Evolutionary conservation across 352 stramenopile species (phyloP).

Genomic region (Phytopythium delawarense): DNA sequence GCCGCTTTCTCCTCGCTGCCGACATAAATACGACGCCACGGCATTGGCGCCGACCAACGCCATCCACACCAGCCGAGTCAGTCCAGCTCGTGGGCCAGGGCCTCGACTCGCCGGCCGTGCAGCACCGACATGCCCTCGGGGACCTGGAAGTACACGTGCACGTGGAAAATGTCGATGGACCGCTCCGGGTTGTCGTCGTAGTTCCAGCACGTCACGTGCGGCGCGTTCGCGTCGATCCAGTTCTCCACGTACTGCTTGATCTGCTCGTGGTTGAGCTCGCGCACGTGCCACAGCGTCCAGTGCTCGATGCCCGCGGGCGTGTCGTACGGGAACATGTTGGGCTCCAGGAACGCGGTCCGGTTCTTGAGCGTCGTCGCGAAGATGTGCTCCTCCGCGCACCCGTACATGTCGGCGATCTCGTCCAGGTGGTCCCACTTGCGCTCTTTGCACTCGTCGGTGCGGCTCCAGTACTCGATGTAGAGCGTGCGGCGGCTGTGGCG

Average conservation of each 20-base stretch:
- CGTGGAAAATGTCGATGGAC: slow-evolving; percentile 89
- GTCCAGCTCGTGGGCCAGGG: slow-evolving; percentile 68
- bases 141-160: slow-evolving; percentile 89
- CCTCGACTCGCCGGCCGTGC: slow-evolving; percentile 55
- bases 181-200: slow-evolving; percentile 88
- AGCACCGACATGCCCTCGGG: slow-evolving; percentile 45
- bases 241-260: slow-evolving; percentile 88
- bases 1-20: not conserved
- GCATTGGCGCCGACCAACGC: not conserved
- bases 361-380: slow-evolving; percentile 75
- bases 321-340: slow-evolving; percentile 90
- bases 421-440: slow-evolving; percentile 88
- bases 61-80: slow-evolving; percentile 16
- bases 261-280: slow-evolving; percentile 71
- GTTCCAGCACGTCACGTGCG: slow-evolving; percentile 75
- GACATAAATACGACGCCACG: slow-evolving; percentile 9
- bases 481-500: slow-evolving; percentile 61
- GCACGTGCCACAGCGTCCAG: slow-evolving; percentile 83
- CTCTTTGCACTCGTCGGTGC: slow-evolving; percentile 84
- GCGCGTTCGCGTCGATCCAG: slow-evolving; percentile 84
- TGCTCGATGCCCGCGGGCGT: slow-evolving; percentile 86
- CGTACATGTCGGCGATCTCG: slow-evolving; percentile 75
- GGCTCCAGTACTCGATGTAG: slow-evolving; percentile 88
- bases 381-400: slow-evolving; percentile 76
- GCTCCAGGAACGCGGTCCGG: slow-evolving; percentile 79